Conservation (phyloP, 2,329 filamentous ascomycete species). For the Thermothelomyces thermophilus region DNA sequence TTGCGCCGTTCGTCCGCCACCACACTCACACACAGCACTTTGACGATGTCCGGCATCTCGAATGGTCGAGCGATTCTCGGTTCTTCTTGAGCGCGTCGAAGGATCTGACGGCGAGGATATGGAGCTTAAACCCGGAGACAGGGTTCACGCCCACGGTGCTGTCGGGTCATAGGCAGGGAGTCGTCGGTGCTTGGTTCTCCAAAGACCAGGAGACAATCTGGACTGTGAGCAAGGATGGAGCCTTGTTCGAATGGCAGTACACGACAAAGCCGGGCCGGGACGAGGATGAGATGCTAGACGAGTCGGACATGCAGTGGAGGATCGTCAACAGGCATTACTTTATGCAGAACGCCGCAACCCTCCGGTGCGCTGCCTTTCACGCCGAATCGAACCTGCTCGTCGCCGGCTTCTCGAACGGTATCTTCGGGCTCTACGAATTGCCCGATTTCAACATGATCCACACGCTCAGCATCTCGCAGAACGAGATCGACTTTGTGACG, state of each 20-base stretch:
- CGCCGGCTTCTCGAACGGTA: constrained; percentile 87
- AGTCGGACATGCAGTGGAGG: constrained; percentile 72
- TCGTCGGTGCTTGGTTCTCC: constrained; percentile 95
- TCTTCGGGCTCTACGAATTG: constrained; percentile 92
- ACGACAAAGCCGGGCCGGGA: constrained; percentile 51
- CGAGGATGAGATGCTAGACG: constrained; percentile 56
- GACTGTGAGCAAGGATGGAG: constrained; percentile 95
- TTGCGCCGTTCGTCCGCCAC: constrained; percentile 88
- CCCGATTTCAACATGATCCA: constrained; percentile 95
- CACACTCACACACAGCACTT: constrained; percentile 83
- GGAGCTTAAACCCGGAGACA: constrained; percentile 83
- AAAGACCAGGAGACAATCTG: constrained; percentile 92
- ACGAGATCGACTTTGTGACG: constrained; percentile 89
- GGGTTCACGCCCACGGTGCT: constrained; percentile 85
- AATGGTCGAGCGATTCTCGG: constrained; percentile 93
- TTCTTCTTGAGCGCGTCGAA: constrained; percentile 92
- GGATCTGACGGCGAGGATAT: constrained; percentile 88
- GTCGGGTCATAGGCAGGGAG: constrained; percentile 81
- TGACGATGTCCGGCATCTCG: constrained; percentile 75
- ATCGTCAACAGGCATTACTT: constrained; percentile 91
- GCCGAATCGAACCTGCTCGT: constrained; percentile 85
- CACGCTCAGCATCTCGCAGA: constrained; percentile 87
- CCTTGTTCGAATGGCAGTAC: constrained; percentile 90
- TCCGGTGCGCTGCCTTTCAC: constrained; percentile 89
- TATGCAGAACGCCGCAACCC: constrained; percentile 79